Base-by-base conservation (phyloP, 2,329 filamentous ascomycete species). In the Colletotrichum sojae region DNA sequence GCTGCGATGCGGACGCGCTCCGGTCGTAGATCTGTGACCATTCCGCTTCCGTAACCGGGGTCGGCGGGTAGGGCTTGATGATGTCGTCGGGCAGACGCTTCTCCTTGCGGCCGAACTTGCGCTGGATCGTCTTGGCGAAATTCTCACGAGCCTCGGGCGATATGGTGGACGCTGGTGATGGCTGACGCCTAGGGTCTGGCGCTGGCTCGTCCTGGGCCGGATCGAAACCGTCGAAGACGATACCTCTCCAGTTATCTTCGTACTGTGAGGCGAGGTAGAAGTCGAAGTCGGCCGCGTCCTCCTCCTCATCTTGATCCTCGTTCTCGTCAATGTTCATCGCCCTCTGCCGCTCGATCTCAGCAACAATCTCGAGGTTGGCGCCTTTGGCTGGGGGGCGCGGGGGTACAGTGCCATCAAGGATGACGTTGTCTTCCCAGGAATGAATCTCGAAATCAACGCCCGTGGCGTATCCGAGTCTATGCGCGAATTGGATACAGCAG, bases 371-470 rank as follows among this genome's bases (percentile, higher is more conserved):
- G 9, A 49, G 15, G 9, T n/a, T 40, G 22, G 16, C 20, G 22
- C 46, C 20, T 6, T 40, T 5, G 10, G 13, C 4, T 20, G 22
- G 40, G 16, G 10, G 13, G 2, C 40, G 36, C 0, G 49, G n/a
- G 0, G 67, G 63, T 0, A 69, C 51, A 0, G 67, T 56, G 1
- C 56, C 57, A 5, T 67, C 67, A 0, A 68, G 8, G 1, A 68
- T 51, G 1, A 70, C 2, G 3, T 67, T 61, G 1, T 69, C 12
- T 5, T 67, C 57, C 67, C 53, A 70, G 6, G 49, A 20, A 6
- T 68, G 52, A 3, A 70, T 63, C 0, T 51, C 63, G 1, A 70
- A 68, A 1, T 12, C 3, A 4, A 70, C 10, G 0, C 63, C 67
- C 0, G 67, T 57, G 0, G 25, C 12, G 0, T 6, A n/a, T 0